A percentile compares a stretch with the other conserved stretches of the same genome.
These are phyloP conservation scores for Physcomitrium patens DNA, from an alignment of 225 moss, liverwort and hornwort genomes.

Conservation along the genomic window DNA sequence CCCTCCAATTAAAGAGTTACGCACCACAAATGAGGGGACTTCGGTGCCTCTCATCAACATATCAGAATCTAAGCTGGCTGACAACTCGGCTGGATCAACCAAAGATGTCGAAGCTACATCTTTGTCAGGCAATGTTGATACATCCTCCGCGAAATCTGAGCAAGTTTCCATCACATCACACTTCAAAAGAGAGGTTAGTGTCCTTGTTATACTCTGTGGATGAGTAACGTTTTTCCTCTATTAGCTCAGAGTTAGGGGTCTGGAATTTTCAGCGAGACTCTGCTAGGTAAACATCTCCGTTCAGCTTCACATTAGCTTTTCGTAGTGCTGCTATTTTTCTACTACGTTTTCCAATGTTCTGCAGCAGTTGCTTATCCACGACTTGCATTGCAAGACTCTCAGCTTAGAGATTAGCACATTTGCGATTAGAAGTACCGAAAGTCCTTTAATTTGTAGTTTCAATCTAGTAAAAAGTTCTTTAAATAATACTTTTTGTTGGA, in stretches of 20 bases:
- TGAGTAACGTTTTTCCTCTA: conserved; percentile 1
- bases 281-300: background rate
- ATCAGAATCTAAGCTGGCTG: conserved; percentile 25
- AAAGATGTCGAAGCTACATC: conserved; percentile 31
- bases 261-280: conserved; percentile 5
- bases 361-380: background rate
- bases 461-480: conserved; percentile 13
- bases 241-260: background rate
- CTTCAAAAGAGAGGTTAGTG: conserved; percentile 44
- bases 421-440: too few relatives aligned
- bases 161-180: conserved; percentile 21
- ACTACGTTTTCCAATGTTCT: background rate
- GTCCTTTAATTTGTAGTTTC: too few relatives aligned
- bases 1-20: conserved; percentile 2
- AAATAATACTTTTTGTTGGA: conserved; percentile 22
- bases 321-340: too few relatives aligned
- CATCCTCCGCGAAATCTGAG: conserved; percentile 32
- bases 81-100: conserved; percentile 21
- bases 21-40: conserved; percentile 24
- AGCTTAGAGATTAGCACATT: too few relatives aligned
- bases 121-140: conserved; percentile 24
- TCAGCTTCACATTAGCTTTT: background rate
- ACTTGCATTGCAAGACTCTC: background rate
- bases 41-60: conserved; percentile 35
- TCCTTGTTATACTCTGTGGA: conserved; percentile 1